phyloP scores from a whole-genome alignment of 805 yeast genomes.

The Kurtzmaniella cleridarum region DNA sequence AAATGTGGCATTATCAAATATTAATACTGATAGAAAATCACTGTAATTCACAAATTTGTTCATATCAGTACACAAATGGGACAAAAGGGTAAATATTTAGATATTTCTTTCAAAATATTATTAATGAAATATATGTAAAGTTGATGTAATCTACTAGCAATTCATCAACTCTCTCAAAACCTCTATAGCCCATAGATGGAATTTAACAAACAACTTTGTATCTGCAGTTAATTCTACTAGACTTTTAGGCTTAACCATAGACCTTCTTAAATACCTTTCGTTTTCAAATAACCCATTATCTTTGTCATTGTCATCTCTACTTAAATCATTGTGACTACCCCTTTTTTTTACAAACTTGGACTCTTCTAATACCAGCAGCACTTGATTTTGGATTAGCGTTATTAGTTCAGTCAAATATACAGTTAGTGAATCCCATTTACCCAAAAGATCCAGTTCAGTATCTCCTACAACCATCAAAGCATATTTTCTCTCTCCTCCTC shows the following conservation, averaged over 20 bases:
- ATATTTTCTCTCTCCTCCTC: slow-evolving; percentile 71
- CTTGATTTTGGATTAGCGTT: slow-evolving; percentile 24
- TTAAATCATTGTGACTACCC: background rate
- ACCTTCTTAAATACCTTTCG: slow-evolving; percentile 54
- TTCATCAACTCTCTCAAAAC: slow-evolving; percentile 32
- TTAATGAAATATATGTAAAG: too few relatives aligned
- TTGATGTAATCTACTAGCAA: background rate
- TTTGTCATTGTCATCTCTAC: slow-evolving; percentile 8
- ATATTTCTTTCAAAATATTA: too few relatives aligned
- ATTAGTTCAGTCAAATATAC: slow-evolving; percentile 26
- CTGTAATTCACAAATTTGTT: too few relatives aligned
- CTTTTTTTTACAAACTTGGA: slow-evolving; percentile 14
- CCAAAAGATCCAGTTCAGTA: slow-evolving; percentile 45
- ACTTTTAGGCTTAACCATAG: slow-evolving; percentile 50
- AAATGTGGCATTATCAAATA: too few relatives aligned
- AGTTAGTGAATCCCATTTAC: slow-evolving; percentile 49
- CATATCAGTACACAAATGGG: too few relatives aligned
- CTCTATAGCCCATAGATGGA: slow-evolving; percentile 62
- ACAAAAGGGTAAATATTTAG: too few relatives aligned
- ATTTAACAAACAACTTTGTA: slow-evolving; percentile 45
- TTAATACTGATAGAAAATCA: too few relatives aligned
- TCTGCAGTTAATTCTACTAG: slow-evolving; percentile 53
- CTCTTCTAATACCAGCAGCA: slow-evolving; percentile 8
- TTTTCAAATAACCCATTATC: slow-evolving; percentile 20
- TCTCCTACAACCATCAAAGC: slow-evolving; percentile 55